Percentiles rank a stretch among this genome's conserved stretches.
phyloP scores from a whole-genome alignment of 164 flowering plant genomes.

The Vitis amurensis region DNA sequence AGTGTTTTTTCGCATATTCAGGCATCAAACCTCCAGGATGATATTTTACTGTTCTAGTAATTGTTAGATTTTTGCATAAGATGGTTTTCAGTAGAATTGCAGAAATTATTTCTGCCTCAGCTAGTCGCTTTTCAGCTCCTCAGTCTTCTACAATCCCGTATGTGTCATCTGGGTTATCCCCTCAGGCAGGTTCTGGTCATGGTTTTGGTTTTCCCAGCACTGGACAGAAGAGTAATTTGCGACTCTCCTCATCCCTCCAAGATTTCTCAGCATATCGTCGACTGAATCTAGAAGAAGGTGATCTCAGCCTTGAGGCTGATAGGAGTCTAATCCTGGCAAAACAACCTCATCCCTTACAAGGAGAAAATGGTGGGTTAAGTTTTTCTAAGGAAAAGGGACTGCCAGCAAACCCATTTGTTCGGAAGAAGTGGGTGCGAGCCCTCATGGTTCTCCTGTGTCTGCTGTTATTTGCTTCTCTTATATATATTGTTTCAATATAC shows the following conservation, averaged over 20 bases:
- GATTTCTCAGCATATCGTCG: constrained; percentile 64
- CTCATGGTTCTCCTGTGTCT: constrained; percentile 43
- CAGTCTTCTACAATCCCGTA: constrained; percentile 38
- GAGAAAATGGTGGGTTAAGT: constrained; percentile 60
- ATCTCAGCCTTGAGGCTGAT: constrained; percentile 19
- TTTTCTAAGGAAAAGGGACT: constrained; percentile 76
- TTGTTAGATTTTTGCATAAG: background rate
- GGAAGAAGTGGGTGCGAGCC: constrained; percentile 57
- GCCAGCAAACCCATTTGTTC: constrained; percentile 33
- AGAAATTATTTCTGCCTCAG: constrained; percentile 34
- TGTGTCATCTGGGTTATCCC: constrained; percentile 39
- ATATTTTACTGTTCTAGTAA: constrained; percentile 8
- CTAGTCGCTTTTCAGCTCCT: constrained; percentile 34
- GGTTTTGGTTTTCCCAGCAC: constrained; percentile 32
- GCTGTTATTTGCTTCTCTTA: constrained; percentile 38
- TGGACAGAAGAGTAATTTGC: constrained; percentile 44
- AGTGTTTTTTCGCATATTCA: constrained; percentile 3
- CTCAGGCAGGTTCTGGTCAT: constrained; percentile 33
- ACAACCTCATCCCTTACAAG: constrained; percentile 36
- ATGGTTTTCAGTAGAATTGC: constrained; percentile 50
- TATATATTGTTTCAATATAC: constrained; percentile 32
- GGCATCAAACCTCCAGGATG: constrained; percentile 13
- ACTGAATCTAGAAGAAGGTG: constrained; percentile 59
- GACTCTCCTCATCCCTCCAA: constrained; percentile 80
- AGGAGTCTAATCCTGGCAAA: constrained; percentile 21